Evolutionary conservation across 352 stramenopile species (phyloP), one percentile per base, ranked within the genome.

Genomic region (Phytopythium helicoides): DNA sequence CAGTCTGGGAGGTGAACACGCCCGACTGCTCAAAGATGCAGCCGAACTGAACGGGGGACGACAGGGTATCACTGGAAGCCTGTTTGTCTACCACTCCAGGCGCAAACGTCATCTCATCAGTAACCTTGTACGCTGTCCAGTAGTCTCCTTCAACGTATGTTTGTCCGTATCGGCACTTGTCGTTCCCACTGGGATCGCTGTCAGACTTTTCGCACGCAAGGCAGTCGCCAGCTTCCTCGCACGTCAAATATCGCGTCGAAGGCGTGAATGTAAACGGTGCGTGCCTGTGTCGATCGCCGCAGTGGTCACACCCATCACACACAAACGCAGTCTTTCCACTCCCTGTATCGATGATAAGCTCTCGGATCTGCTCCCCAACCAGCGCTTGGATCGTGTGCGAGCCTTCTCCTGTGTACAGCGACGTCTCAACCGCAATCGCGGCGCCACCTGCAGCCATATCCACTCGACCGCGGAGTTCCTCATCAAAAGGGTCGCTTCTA

Each of bases 291-390:
- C 85, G 71, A 2, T 58, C 52, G 14, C 96, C 95, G 65, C 96
- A 99, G 46, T 79, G 54, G 11, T 61, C 50, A 64, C 96, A 99
- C 6, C 86, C 91, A 16, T 64, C 69, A 61, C 95, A 98, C 4
- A 97, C 87, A 66, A 99, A 98, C 15, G 95, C 95, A 1, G 95
- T 99, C 71, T 96, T 96, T 51, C 94, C 86, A 18, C 78, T 97
- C 18, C 96, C 96, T 6, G 96, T 99, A 64, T 99, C 96, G 40
- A 99, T 86, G 62, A 99, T 99, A 2, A 99, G 71, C 48, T 89
- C 73, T 3, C 76, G 78, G 22, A 58, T 28, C 39, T 94, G 83
- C 11, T 71, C 79, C 3, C 78, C 81, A 31, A 91, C 70, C 10
- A 68, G 54, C 11, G 87, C 79, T 31, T 76, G 68, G 46, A 91